Conservation (phyloP, 257 asterid species). For the Jacaranda mimosifolia region DNA sequence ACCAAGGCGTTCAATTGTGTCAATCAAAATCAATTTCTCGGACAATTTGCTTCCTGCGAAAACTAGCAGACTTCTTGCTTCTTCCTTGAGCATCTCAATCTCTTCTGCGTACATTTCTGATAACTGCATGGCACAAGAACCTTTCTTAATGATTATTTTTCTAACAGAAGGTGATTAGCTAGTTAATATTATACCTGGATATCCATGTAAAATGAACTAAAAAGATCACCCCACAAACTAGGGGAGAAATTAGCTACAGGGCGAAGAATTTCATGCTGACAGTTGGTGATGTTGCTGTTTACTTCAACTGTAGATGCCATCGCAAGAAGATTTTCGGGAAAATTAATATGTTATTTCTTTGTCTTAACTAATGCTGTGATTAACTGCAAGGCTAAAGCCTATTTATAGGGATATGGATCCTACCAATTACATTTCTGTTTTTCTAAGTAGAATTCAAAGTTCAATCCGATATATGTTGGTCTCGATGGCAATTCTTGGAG, state of each 20-base stretch:
- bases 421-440: not conserved
- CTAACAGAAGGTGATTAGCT: no score
- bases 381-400: not conserved
- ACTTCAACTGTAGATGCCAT: not conserved
- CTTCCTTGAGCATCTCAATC: conserved; percentile 36
- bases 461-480: not conserved
- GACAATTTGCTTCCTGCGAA: not conserved
- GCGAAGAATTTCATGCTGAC: not conserved
- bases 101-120: conserved; percentile 19
- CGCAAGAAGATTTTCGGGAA: not conserved
- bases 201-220: not conserved
- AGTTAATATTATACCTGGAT: conserved; percentile 5
- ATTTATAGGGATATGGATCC: not conserved
- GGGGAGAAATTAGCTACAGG: conserved; percentile 29
- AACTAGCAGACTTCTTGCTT: conserved; percentile 14
- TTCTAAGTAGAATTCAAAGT: not conserved
- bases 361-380: not conserved
- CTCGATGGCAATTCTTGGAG: not conserved
- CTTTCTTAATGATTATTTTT: no score
- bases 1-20: conserved; percentile 39
- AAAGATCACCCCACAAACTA: conserved; percentile 36
- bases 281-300: not conserved
- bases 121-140: not conserved
- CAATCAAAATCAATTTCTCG: conserved; percentile 29
- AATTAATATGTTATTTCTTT: not conserved